Base-by-base conservation (phyloP, 2,329 filamentous ascomycete genomes). In the Colletotrichum somersetense region DNA sequence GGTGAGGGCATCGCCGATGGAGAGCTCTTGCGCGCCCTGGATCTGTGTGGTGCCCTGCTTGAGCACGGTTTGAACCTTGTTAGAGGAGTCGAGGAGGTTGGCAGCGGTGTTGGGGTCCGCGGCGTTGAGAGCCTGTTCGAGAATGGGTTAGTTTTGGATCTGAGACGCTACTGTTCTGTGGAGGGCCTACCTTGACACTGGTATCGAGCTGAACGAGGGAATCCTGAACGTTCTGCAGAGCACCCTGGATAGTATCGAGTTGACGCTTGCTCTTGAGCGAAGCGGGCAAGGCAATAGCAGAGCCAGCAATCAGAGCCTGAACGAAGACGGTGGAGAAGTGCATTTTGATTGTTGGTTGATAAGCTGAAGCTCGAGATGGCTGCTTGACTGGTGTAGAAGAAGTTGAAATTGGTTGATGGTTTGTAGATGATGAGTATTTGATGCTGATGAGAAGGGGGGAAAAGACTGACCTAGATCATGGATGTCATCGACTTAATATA, bases 171-270 rank as follows among this genome's bases (percentile, higher is more conserved):
- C 0, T 18, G 4, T 6, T 35, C 7, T 14, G 0, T 10, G 5
- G 10, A 16, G 23, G 0, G 1, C 40, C 12, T 59, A 70, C 70
- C 70, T 74, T 75, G 30, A 77, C 68, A 8, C 75, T 73, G 4
- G 71, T 75, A 67, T 81, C 81, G 61, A 85, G 79, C 72, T 89
- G 85, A 80, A 90, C 91, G 8, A 92, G 83, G 79, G 91, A 89
- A 65, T 75, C 74, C 81, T 89, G 91, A 61, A 88, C 81, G 23
- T 86, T 87, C 80, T 85, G 91, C 44, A 90, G 89, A 73, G 85
- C 82, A 35, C 87, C 89, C 81, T 88, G 89, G 79, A 91, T 85
- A 40, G 89, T 85, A 69, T 85, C 86, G 46, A 86, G 81, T 79
- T 91, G 89, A 56, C 64, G 64, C 63, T 73, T 67, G 63, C 66